These are phyloP conservation scores for Cutaneotrichosporon mucoides DNA, from an alignment of 1,284 basidiomycete species.

Conservation along the genomic window DNA sequence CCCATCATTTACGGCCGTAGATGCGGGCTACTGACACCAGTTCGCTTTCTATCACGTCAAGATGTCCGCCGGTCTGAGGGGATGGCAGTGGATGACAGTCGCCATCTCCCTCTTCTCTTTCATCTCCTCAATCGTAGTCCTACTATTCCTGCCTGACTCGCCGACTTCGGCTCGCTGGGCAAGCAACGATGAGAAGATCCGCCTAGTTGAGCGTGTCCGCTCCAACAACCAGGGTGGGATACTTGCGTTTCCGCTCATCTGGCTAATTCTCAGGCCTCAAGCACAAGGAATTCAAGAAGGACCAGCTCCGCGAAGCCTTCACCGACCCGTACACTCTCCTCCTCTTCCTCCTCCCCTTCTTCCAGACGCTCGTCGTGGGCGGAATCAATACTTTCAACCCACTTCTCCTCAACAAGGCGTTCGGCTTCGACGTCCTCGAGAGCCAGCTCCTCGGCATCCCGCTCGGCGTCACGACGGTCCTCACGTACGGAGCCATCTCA, in stretches of 20 bases:
- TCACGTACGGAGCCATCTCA: constrained; percentile 14
- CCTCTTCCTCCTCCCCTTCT: constrained; percentile 29
- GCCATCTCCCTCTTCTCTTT: constrained; percentile 22
- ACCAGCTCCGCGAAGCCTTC: constrained; percentile 29
- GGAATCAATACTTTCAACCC: constrained; percentile 28
- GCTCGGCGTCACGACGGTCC: constrained; percentile 15
- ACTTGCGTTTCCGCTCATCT: too few species aligned
- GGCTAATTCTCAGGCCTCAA: constrained; percentile 17
- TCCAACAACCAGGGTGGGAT: constrained; percentile 32
- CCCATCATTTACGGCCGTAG: too few species aligned
- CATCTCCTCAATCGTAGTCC: constrained; percentile 14
- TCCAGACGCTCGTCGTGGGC: constrained; percentile 31
- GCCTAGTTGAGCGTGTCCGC: constrained; percentile 36
- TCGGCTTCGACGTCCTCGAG: constrained; percentile 19
- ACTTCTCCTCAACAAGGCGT: constrained; percentile 26
- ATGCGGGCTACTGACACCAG: neutral
- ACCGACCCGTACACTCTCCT: constrained; percentile 30
- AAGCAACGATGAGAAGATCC: constrained; percentile 25
- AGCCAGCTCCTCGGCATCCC: constrained; percentile 25
- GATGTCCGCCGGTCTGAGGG: constrained; percentile 10
- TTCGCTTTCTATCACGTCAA: constrained; percentile 4
- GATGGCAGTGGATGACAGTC: constrained; percentile 36
- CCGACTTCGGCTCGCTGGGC: constrained; percentile 33
- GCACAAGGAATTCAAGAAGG: constrained; percentile 24
- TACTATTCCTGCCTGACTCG: constrained; percentile 33